Base-by-base conservation (phyloP, 306 rosid genomes). In the Argentina anserina region DNA sequence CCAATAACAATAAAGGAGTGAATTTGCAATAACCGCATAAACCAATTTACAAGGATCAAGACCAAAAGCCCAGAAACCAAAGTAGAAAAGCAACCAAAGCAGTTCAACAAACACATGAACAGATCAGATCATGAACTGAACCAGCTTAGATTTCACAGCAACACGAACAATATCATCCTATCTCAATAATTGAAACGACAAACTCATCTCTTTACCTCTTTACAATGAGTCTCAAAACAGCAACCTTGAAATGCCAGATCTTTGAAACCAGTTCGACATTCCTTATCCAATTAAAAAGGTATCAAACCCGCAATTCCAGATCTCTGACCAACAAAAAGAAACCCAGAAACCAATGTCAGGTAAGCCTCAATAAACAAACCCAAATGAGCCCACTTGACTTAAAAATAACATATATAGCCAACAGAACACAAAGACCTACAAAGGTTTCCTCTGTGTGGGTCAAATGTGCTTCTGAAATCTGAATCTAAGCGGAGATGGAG, bases 401-500 rank as follows among this genome's bases (percentile, higher is more conserved):
- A 67, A 21, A 80, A 74, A 68, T 15, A 72, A 74, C 72, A 41
- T 70, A 79, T 75, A 83, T 66, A 72, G 64, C 72, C 58, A 18
- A 61, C 45, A 72, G 14, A 69, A 45, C 25, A 18, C 42, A 29
- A 75, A 42, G 60, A 62, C 74, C 53, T 58, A 75, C 34, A 37
- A 62, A 78, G 67, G 70, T 45, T 45, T 31, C 36, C 63, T 62
- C 7, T 31, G 56, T 21, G 68, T 58, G 76, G 70, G 75, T 72
- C 79, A 70, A 89, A 86, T 84, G 87, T 72, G 83, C 41, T 76
- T 47, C 69, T 36, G 43, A 34, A 62, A 62, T 36, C 67, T 80
- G 81, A 89, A 89, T 87, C 89, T 87, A 86, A 89, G 97, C 69
- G 86, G 88, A 37, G 83, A 75, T 37, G 89, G 90, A 89, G 89